Evolutionary conservation across 352 stramenopile species (phyloP).

Genomic region (Peronospora belbahrii): DNA sequence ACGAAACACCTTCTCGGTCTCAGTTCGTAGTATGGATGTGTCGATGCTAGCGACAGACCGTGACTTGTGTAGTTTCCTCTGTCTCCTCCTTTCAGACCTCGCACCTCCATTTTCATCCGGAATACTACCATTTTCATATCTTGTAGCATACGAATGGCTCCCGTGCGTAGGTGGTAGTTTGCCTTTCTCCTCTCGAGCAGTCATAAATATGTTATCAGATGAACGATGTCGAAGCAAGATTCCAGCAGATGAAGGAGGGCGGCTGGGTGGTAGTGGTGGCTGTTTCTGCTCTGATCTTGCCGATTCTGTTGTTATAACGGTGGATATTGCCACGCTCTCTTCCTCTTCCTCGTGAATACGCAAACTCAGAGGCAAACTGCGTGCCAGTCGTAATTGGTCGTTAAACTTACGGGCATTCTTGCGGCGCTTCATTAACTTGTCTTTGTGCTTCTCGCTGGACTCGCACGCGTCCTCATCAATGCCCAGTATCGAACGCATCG

Average conservation of each 20-base stretch:
- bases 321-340: slow-evolving; percentile 4
- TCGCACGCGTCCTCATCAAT: slow-evolving; percentile 27
- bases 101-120: slow-evolving; percentile 19
- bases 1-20: slow-evolving; percentile 14
- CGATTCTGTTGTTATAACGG: slow-evolving; percentile 4
- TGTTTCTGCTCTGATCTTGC: slow-evolving; percentile 14
- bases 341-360: slow-evolving; percentile 46
- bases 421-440: slow-evolving; percentile 44
- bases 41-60: slow-evolving; percentile 58
- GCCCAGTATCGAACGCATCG: slow-evolving; percentile 18
- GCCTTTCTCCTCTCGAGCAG: slow-evolving; percentile 9
- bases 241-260: slow-evolving; percentile 14
- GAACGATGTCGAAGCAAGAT: slow-evolving; percentile 28
- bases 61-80: slow-evolving; percentile 39
- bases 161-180: slow-evolving; percentile 20
- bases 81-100: slow-evolving; percentile 16
- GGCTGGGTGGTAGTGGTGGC: slow-evolving; percentile 21
- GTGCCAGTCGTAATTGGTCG: slow-evolving; percentile 51
- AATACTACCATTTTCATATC: slow-evolving; percentile 6
- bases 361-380: slow-evolving; percentile 42
- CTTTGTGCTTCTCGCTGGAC: slow-evolving; percentile 26
- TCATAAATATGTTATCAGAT: slow-evolving; percentile 28
- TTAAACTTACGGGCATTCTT: slow-evolving; percentile 69
- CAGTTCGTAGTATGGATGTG: slow-evolving; percentile 28
- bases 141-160: slow-evolving; percentile 6